Evolutionary conservation across 768 basidiomycete species (phyloP).

Genomic region (Amylocystis lapponica): DNA sequence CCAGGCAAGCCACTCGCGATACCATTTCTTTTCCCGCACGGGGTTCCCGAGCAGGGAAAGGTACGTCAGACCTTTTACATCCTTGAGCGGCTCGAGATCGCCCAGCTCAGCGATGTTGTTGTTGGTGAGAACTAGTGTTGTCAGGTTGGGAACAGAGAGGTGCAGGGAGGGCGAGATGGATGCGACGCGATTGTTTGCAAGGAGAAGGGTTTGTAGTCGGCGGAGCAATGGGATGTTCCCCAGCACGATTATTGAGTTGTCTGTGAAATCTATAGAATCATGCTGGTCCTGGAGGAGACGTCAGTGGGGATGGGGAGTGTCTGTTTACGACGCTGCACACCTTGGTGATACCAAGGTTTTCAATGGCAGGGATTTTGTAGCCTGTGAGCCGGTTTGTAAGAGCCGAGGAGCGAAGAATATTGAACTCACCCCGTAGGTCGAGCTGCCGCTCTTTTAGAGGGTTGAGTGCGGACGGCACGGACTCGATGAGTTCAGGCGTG

Average conservation of each 20-base stretch:
- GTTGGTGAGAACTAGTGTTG: slow-evolving; percentile 77
- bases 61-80: slow-evolving; percentile 68
- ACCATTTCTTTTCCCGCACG: slow-evolving; percentile 88
- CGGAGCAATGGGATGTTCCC: slow-evolving; percentile 85
- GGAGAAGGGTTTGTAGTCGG: slow-evolving; percentile 75
- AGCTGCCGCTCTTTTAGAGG: slow-evolving; percentile 86
- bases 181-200: slow-evolving; percentile 87
- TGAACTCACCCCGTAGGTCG: slow-evolving; percentile 73
- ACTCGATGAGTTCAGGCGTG: slow-evolving; percentile 88
- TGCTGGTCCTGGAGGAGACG: slow-evolving; percentile 67
- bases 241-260: slow-evolving; percentile 78
- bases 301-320: too few relatives aligned
- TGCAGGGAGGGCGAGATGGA: slow-evolving; percentile 77
- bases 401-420: slow-evolving; percentile 8
- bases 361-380: slow-evolving; percentile 91
- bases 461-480: slow-evolving; percentile 72
- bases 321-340: slow-evolving; percentile 34
- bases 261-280: slow-evolving; percentile 90
- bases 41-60: slow-evolving; percentile 78
- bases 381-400: slow-evolving; percentile 40
- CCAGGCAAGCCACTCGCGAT: slow-evolving; percentile 94
- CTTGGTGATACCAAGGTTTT: slow-evolving; percentile 93
- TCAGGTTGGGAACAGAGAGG: slow-evolving; percentile 79
- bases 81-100: slow-evolving; percentile 79
- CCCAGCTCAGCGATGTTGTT: slow-evolving; percentile 77